Evolutionary conservation across 345 rosid genomes (phyloP).

Genomic region (Firmiana major): DNA sequence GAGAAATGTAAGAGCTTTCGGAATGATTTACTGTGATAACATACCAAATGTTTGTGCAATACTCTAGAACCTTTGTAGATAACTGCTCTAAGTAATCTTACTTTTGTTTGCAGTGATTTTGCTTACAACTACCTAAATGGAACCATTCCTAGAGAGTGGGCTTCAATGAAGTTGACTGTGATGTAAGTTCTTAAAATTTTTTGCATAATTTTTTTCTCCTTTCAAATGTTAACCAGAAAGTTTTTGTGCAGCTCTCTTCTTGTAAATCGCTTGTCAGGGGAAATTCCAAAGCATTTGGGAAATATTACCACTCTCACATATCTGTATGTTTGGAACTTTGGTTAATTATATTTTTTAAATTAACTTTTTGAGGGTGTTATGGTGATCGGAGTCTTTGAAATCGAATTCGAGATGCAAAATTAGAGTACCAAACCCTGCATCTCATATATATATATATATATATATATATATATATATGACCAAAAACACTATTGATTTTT

Average conservation of each 20-base stretch:
- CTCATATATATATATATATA: constrained; percentile 12
- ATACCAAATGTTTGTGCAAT: background rate
- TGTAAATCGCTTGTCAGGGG: constrained; percentile 50
- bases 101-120: constrained; percentile 40
- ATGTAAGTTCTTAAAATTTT: constrained; percentile 38
- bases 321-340: constrained; percentile 36
- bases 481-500: background rate
- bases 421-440: background rate
- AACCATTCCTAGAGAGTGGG: constrained; percentile 52
- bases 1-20: constrained; percentile 38
- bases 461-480: too few species aligned
- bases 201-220: background rate
- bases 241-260: constrained; percentile 44
- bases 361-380: background rate
- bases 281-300: constrained; percentile 48
- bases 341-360: constrained; percentile 6
- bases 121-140: constrained; percentile 56
- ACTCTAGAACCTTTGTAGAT: background rate
- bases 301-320: constrained; percentile 37
- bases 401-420: background rate
- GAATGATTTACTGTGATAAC: background rate
- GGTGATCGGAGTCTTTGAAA: background rate
- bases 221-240: constrained; percentile 15
- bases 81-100: constrained; percentile 7
- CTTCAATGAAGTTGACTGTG: constrained; percentile 34